A percentile compares a stretch with the other conserved stretches of the same genome.
phyloP scores from a whole-genome alignment of 305 asterid genomes.

The Fraxinus velutina region DNA sequence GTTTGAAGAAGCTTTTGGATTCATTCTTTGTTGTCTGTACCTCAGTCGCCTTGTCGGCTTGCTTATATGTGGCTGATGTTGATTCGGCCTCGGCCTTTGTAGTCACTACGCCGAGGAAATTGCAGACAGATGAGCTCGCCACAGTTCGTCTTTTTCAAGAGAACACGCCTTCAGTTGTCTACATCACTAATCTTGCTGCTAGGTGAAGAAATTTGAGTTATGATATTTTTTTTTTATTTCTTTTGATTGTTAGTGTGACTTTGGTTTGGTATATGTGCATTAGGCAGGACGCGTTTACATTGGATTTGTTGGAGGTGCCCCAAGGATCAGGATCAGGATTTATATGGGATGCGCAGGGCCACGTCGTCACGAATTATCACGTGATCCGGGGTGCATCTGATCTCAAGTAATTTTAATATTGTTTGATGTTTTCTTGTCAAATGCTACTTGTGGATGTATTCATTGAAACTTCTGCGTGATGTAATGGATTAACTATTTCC shows the following conservation, averaged over 20 bases:
- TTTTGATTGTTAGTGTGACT: slow-evolving; percentile 7
- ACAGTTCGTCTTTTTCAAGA: slow-evolving; percentile 84
- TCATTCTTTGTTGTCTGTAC: slow-evolving; percentile 68
- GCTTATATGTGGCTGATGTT: slow-evolving; percentile 51
- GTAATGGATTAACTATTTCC: neutral
- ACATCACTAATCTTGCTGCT: slow-evolving; percentile 85
- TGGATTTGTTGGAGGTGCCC: slow-evolving; percentile 90
- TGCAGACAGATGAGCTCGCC: slow-evolving; percentile 93
- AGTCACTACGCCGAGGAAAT: slow-evolving; percentile 58
- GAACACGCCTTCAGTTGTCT: slow-evolving; percentile 92
- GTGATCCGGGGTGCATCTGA: slow-evolving; percentile 98
- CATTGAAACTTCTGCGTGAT: neutral
- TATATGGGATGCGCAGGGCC: slow-evolving; percentile 80
- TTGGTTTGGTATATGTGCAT: slow-evolving; percentile 10
- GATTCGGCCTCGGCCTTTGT: slow-evolving; percentile 83
- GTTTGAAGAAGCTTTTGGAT: slow-evolving; percentile 54
- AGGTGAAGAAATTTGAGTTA: slow-evolving; percentile 38
- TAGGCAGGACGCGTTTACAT: slow-evolving; percentile 91
- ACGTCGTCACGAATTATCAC: slow-evolving; percentile 89
- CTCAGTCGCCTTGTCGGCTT: slow-evolving; percentile 69
- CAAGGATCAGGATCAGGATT: slow-evolving; percentile 99
- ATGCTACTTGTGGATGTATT: neutral
- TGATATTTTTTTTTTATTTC: neutral
- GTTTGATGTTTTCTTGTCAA: neutral
- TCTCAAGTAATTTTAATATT: slow-evolving; percentile 53